These are phyloP conservation scores for Neurospora sp. DNA, from an alignment of 495 filamentous ascomycete species.

Conservation along the genomic window DNA sequence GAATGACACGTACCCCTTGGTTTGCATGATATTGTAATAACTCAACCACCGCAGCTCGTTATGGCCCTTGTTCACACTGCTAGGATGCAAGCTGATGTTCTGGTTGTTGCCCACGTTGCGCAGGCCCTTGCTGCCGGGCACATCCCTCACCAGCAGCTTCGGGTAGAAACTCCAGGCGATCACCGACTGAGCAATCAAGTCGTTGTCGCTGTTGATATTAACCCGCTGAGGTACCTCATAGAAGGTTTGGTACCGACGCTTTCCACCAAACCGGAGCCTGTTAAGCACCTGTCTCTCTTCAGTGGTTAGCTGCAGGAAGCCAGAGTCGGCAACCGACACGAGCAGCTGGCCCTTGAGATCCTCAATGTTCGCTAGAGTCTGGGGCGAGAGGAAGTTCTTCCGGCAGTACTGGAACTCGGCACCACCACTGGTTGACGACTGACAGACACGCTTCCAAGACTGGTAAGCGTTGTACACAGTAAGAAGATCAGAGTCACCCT, in stretches of 20 bases:
- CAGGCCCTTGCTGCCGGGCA: conserved; percentile 62
- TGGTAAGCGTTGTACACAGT: conserved; percentile 90
- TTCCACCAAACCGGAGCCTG: conserved; percentile 35
- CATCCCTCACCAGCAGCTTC: conserved; percentile 71
- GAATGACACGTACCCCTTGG: conserved; percentile 45
- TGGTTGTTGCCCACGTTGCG: conserved; percentile 88
- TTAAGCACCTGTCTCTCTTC: conserved; percentile 58
- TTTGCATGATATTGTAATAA: conserved; percentile 95
- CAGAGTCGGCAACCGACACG: conserved; percentile 69
- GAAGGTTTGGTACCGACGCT: conserved; percentile 58
- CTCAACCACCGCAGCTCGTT: conserved; percentile 67
- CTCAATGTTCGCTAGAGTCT: conserved; percentile 81
- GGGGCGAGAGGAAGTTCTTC: conserved; percentile 78
- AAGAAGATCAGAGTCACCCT: conserved; percentile 81
- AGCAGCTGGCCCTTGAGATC: conserved; percentile 88
- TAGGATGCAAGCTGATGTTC: conserved; percentile 69
- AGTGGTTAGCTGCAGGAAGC: conserved; percentile 61
- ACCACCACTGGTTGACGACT: conserved; percentile 43
- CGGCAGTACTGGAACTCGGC: conserved; percentile 80
- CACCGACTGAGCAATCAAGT: conserved; percentile 63
- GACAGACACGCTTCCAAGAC: conserved; percentile 72
- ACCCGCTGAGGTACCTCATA: conserved; percentile 67
- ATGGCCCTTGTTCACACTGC: conserved; percentile 70
- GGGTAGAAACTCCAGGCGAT: conserved; percentile 93
- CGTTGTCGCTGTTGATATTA: conserved; percentile 65